A percentile compares a stretch with the other conserved stretches of the same genome.
Evolutionary conservation across 2,329 filamentous ascomycete genomes (phyloP).

Genomic region (Pseudofabraea citricarpa): DNA sequence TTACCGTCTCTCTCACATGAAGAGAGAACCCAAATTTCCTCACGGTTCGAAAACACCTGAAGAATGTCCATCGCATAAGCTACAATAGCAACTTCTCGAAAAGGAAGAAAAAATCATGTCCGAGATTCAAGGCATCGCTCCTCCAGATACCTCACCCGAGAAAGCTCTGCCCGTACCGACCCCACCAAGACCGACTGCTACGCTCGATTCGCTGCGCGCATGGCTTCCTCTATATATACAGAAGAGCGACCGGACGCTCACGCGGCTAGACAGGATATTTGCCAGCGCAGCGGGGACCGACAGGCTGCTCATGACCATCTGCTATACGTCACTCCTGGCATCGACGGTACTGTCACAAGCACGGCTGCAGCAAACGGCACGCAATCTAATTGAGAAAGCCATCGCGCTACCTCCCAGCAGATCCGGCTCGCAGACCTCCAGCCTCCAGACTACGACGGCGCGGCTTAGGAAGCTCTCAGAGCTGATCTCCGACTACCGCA

Average conservation of each 20-base stretch:
- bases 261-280: slow-evolving; percentile 57
- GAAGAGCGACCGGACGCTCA: slow-evolving; percentile 31
- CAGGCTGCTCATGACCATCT: slow-evolving; percentile 61
- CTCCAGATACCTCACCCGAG: slow-evolving; percentile 15
- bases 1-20: too few relatives aligned
- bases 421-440: slow-evolving; percentile 34
- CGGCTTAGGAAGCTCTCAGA: slow-evolving; percentile 55
- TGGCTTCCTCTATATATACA: slow-evolving; percentile 28
- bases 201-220: slow-evolving; percentile 15
- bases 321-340: slow-evolving; percentile 59
- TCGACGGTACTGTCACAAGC: slow-evolving; percentile 51
- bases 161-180: slow-evolving; percentile 12
- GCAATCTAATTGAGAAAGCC: slow-evolving; percentile 47
- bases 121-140: slow-evolving; percentile 17
- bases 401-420: slow-evolving; percentile 45
- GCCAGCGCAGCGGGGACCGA: slow-evolving; percentile 67
- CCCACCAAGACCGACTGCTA: slow-evolving; percentile 9
- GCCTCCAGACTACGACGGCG: slow-evolving; percentile 40
- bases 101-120: too few relatives aligned
- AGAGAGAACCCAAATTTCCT: too few relatives aligned
- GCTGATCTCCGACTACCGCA: slow-evolving; percentile 66
- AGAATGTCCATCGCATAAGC: too few relatives aligned
- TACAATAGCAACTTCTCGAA: too few relatives aligned
- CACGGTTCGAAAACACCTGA: too few relatives aligned
- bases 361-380: slow-evolving; percentile 48